phyloP scores from a whole-genome alignment of 2,329 filamentous ascomycete genomes.

The Cytospora leucostoma region DNA sequence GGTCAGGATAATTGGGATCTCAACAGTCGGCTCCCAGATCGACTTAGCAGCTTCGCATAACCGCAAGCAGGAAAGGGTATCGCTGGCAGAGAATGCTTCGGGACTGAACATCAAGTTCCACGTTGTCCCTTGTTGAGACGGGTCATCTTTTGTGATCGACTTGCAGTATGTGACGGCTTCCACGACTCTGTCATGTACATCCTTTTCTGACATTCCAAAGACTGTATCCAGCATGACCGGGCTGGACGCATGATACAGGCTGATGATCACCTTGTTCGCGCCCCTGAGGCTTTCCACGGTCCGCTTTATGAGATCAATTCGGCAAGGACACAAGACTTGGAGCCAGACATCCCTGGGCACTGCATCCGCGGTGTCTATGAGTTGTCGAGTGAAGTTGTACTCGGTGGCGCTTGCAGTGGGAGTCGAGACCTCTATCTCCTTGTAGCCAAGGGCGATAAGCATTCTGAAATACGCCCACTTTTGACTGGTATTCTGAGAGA shows the following conservation, averaged over 20 bases:
- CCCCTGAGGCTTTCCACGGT: slow-evolving; percentile 88
- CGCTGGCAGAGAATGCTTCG: slow-evolving; percentile 87
- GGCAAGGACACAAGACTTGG: slow-evolving; percentile 88
- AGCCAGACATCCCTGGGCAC: slow-evolving; percentile 91
- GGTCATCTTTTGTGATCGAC: slow-evolving; percentile 82
- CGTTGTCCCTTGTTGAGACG: slow-evolving; percentile 54
- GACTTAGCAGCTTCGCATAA: slow-evolving; percentile 92
- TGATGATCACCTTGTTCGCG: slow-evolving; percentile 88
- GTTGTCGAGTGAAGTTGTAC: slow-evolving; percentile 86
- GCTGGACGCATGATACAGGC: slow-evolving; percentile 93
- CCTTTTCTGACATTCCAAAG: slow-evolving; percentile 81
- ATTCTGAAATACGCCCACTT: no score
- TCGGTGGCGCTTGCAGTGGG: slow-evolving; percentile 92
- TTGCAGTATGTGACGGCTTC: slow-evolving; percentile 83
- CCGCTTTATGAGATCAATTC: slow-evolving; percentile 83
- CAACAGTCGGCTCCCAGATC: slow-evolving; percentile 80
- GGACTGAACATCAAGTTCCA: slow-evolving; percentile 84
- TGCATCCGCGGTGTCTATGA: slow-evolving; percentile 80
- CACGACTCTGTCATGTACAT: slow-evolving; percentile 78
- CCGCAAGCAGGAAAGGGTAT: slow-evolving; percentile 76
- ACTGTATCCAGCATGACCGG: slow-evolving; percentile 91
- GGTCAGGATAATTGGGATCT: slow-evolving; percentile 91
- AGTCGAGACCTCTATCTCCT: slow-evolving; percentile 95
- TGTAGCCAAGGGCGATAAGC: slow-evolving; percentile 88
- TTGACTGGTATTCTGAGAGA: no score